Percentiles rank a stretch among this genome's conserved stretches.
These are phyloP conservation scores for Epichloe festucae DNA, from an alignment of 2,329 filamentous ascomycete species.

Conservation along the genomic window DNA sequence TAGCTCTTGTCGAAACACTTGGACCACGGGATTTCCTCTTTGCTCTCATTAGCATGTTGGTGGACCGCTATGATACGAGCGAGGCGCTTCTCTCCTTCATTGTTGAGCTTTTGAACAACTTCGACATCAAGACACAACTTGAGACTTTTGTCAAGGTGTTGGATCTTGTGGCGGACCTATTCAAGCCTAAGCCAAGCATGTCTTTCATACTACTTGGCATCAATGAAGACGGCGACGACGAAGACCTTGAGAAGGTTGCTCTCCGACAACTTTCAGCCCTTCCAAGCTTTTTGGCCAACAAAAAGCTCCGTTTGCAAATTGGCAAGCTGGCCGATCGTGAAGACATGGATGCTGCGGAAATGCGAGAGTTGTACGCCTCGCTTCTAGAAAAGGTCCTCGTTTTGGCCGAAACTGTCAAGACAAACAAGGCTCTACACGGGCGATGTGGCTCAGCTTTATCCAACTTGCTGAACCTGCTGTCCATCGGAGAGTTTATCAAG, in stretches of 20 bases:
- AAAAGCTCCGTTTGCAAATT: conserved; percentile 44
- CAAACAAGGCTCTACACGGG: conserved; percentile 39
- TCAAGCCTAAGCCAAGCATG: conserved; percentile 60
- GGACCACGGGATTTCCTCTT: conserved; percentile 80
- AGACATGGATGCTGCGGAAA: conserved; percentile 52
- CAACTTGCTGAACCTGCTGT: conserved; percentile 70
- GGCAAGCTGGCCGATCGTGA: conserved; percentile 44
- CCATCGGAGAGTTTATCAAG: conserved; percentile 78
- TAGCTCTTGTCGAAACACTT: conserved; percentile 72
- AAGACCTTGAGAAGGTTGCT: conserved; percentile 38
- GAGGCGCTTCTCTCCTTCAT: conserved; percentile 64
- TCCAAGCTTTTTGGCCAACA: conserved; percentile 44
- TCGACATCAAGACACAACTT: conserved; percentile 64
- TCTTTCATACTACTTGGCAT: conserved; percentile 58
- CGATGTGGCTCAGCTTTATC: conserved; percentile 59
- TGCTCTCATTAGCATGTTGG: conserved; percentile 75
- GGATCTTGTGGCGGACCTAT: conserved; percentile 59
- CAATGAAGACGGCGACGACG: conserved; percentile 31
- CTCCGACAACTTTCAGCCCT: conserved; percentile 43
- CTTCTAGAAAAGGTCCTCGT: conserved; percentile 53
- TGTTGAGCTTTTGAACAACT: conserved; percentile 58
- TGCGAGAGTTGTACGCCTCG: conserved; percentile 55
- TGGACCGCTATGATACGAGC: conserved; percentile 76
- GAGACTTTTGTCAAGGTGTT: conserved; percentile 67
- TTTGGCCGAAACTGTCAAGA: conserved; percentile 52